Conservation (phyloP, 441 rosid species). For the Syzygium syzygioides region DNA sequence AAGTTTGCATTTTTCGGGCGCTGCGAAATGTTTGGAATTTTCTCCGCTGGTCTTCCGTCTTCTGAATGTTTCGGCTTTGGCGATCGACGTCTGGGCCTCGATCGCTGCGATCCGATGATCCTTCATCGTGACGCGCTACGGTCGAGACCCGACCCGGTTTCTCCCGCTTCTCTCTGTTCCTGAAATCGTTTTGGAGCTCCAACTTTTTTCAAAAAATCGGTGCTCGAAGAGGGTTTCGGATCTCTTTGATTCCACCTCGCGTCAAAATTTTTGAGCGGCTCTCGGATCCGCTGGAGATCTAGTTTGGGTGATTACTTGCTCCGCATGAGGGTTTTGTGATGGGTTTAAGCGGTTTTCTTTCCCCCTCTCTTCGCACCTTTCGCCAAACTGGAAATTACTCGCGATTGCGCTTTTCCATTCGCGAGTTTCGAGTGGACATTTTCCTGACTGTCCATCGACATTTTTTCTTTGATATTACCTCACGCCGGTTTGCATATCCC, state of each 20-base stretch:
- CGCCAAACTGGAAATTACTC: neutral
- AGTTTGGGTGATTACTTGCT: conserved; percentile 17
- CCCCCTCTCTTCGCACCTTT: neutral
- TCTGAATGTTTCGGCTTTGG: neutral
- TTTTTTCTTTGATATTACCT: neutral
- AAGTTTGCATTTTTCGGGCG: neutral
- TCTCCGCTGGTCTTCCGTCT: neutral
- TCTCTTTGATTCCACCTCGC: conserved; percentile 7
- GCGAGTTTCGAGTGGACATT: neutral
- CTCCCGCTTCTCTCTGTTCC: neutral
- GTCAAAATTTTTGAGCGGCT: neutral
- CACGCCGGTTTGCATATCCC: neutral
- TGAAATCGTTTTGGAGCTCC: neutral
- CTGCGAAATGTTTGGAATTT: neutral
- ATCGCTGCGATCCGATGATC: neutral
- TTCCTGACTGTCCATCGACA: neutral
- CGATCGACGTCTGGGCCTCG: neutral
- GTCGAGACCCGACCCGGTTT: neutral
- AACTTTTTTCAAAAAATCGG: conserved; percentile 6
- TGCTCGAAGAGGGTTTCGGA: conserved; percentile 23
- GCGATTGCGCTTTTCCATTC: neutral
- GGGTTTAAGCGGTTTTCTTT: conserved; percentile 22
- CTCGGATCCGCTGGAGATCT: neutral
- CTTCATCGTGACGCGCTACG: neutral
- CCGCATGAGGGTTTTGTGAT: conserved; percentile 30